phyloP scores from a whole-genome alignment of 2,329 filamentous ascomycete species.

The Sphaerulina populicola region DNA sequence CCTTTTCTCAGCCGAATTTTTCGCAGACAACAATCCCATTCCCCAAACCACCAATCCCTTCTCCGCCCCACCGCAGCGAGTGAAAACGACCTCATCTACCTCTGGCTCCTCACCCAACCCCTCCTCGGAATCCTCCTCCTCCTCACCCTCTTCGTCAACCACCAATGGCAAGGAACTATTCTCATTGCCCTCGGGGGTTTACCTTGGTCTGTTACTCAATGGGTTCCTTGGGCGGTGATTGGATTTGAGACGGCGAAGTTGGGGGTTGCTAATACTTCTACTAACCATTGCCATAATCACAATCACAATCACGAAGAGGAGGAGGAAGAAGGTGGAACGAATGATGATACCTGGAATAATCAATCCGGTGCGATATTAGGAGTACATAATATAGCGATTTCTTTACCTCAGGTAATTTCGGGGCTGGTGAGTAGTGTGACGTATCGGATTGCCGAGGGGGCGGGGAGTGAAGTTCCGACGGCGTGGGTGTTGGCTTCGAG shows the following conservation, averaged over 20 bases:
- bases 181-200: conserved; percentile 16
- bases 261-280: conserved; percentile 6
- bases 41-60: too few species aligned
- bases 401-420: conserved; percentile 17
- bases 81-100: conserved; percentile 11
- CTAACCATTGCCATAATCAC: too few species aligned
- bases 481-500: conserved; percentile 18
- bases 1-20: conserved; percentile 6
- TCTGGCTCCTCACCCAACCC: conserved; percentile 18
- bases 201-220: conserved; percentile 20
- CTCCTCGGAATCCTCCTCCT: conserved; percentile 16
- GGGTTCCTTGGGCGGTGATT: conserved; percentile 18
- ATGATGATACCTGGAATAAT: too few species aligned
- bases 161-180: conserved; percentile 20
- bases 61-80: background rate
- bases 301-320: too few species aligned
- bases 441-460: conserved; percentile 16
- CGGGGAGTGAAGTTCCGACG: conserved; percentile 17
- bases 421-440: conserved; percentile 13
- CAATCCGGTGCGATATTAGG: conserved; percentile 18
- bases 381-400: conserved; percentile 21
- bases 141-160: conserved; percentile 14
- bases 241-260: conserved; percentile 16
- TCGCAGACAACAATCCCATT: background rate
- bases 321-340: background rate